Evolutionary conservation across 176 grass and related monocot genomes (phyloP).

Genomic region (Dendrocalamus sinicus): DNA sequence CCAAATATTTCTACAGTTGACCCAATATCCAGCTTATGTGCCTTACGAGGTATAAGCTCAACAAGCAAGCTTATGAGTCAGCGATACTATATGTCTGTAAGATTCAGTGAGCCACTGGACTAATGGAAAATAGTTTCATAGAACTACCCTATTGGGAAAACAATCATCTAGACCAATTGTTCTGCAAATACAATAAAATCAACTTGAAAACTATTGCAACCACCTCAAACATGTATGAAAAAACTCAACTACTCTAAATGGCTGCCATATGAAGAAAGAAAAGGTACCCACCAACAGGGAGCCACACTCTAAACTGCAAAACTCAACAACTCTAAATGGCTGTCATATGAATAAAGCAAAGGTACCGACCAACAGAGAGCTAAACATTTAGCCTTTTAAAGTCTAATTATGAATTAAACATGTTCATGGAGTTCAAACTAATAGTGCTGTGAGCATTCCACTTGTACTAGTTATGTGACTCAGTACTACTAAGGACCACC

Average conservation of each 20-base stretch:
- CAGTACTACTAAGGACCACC: neutral
- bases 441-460: neutral
- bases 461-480: neutral
- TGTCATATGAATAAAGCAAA: slow-evolving; percentile 17
- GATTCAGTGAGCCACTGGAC: neutral
- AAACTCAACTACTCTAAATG: neutral
- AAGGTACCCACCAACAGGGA: neutral
- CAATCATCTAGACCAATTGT: neutral
- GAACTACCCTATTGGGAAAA: neutral
- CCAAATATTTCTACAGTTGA: neutral
- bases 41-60: neutral
- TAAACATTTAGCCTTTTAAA: neutral
- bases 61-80: neutral
- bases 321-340: neutral
- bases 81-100: neutral
- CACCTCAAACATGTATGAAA: neutral
- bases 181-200: neutral
- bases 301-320: neutral
- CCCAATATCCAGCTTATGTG: neutral
- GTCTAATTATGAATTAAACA: neutral
- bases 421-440: neutral
- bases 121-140: neutral
- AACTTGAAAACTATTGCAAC: neutral
- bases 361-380: neutral
- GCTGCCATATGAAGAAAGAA: neutral